Percentiles rank a stretch among this genome's conserved stretches.
Evolutionary conservation across 495 filamentous ascomycete genomes (phyloP).

Genomic region (Penicillium cosmopolitanum): DNA sequence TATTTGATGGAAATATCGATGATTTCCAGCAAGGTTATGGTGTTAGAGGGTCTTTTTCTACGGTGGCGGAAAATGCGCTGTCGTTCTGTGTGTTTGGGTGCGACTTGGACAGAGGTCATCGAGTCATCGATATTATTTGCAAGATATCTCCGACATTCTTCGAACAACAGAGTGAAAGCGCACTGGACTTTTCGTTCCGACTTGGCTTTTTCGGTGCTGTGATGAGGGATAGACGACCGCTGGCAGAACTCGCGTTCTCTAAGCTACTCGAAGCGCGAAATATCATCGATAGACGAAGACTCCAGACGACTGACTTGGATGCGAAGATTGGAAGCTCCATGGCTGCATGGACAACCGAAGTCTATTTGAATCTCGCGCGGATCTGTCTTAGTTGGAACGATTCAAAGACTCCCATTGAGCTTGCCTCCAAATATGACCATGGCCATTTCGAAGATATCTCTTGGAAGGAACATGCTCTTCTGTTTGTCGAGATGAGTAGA

Average conservation of each 20-base stretch:
- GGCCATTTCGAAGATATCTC: constrained; percentile 23
- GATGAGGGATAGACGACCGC: constrained; percentile 23
- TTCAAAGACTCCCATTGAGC: constrained; percentile 1
- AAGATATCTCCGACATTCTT: constrained; percentile 25
- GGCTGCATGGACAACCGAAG: constrained; percentile 14
- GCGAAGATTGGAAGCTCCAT: constrained; percentile 19
- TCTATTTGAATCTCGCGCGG: constrained; percentile 24
- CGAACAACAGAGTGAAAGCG: constrained; percentile 15
- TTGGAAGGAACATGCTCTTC: constrained; percentile 31
- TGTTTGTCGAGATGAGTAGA: constrained; percentile 30
- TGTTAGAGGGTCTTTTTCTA: constrained; percentile 10
- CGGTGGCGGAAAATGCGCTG: constrained; percentile 21
- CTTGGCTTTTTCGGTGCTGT: constrained; percentile 15
- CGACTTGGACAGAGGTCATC: constrained; percentile 20
- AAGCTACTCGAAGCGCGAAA: constrained; percentile 24
- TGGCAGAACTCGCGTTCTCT: constrained; percentile 14
- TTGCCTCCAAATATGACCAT: constrained; percentile 19
- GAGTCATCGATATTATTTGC: constrained; percentile 20
- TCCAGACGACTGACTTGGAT: constrained; percentile 27
- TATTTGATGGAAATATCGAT: constrained; percentile 24
- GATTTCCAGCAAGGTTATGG: constrained; percentile 16
- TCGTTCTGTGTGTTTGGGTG: constrained; percentile 12
- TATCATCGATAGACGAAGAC: constrained; percentile 22
- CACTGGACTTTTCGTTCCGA: constrained; percentile 17
- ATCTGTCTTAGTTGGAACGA: constrained; percentile 18